Base-by-base conservation (phyloP, 2,329 filamentous ascomycete genomes). In the Zarea fungicola region DNA sequence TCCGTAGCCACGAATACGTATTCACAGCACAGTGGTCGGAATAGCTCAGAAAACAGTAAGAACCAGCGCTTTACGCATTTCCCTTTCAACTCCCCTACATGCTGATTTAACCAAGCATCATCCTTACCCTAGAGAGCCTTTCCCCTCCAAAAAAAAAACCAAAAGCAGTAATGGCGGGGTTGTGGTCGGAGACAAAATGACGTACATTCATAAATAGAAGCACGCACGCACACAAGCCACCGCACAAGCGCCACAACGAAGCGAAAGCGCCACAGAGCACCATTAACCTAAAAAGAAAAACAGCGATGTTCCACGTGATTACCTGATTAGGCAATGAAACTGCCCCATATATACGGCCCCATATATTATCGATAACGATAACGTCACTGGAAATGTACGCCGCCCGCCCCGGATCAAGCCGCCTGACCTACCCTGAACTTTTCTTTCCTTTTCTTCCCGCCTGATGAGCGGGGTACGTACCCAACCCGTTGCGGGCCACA, bases 301-400 rank as follows among this genome's bases (percentile, higher is more conserved):
- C 31, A 26, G 22, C 34, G 36, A 35, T 16, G 7, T 34, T 19
- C 11, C 44, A 48, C 44, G 44, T 48, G 44, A 48, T 26, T 40
- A n/a, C 44, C 44, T n/a, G 36, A 48, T 41, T 26, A 5, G 44
- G 44, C 21, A 41, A 40, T 48, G 14, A 13, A 10, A n/a, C 3
- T 11, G 18, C n/a, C 28, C 28, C 26, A 14, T 8, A 21, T 3
- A 16, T 11, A 4, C 31, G 14, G 9, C 28, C 10, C 42, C 23
- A 18, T 14, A 29, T 18, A 23, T 48, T 48, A 36, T 48, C 36
- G 44, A 48, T 48, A 48, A 48, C 44, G 44, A 48, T 48, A 48
- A 48, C 44, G 32, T 29, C 26, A 7, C 26, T n/a, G 26, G 7
- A 7, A 13, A 7, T 29, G 26, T 13, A 7, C 26, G 13, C 26